A percentile compares a stretch with the other conserved stretches of the same genome.
Evolutionary conservation across 1,284 basidiomycete genomes (phyloP).

Genomic region (Rhodotorula sp.): DNA sequence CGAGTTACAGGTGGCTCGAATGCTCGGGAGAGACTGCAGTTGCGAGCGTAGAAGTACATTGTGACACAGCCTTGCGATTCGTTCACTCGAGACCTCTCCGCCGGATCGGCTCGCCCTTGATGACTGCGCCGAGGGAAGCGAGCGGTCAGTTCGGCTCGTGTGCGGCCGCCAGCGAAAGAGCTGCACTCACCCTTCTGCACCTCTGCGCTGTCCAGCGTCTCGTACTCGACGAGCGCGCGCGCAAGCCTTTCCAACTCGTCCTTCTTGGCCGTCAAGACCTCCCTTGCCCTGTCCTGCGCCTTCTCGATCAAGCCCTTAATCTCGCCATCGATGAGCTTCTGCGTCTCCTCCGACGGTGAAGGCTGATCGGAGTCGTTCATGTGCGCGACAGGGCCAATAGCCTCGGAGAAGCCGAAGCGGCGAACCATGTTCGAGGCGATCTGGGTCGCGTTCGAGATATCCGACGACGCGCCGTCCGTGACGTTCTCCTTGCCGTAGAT

Average conservation of each 20-base stretch:
- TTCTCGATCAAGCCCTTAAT: constrained; percentile 63
- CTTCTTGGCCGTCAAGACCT: constrained; percentile 67
- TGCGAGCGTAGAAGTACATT: no score
- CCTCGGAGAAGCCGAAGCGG: constrained; percentile 72
- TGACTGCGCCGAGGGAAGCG: constrained; percentile 12
- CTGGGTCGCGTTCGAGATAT: constrained; percentile 73
- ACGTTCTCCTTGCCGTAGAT: constrained; percentile 84
- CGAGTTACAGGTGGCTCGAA: no score
- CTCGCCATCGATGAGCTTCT: constrained; percentile 43
- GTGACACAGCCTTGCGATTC: no score
- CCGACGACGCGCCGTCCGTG: constrained; percentile 68
- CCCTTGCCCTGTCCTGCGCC: constrained; percentile 66
- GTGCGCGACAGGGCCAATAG: constrained; percentile 41
- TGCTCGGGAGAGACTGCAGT: no score
- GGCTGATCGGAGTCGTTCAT: constrained; percentile 30
- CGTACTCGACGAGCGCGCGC: constrained; percentile 82
- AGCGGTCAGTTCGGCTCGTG: accelerated
- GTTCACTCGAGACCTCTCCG: constrained; percentile 11
- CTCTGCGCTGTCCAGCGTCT: constrained; percentile 83
- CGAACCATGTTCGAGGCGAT: constrained; percentile 86
- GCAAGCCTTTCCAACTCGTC: constrained; percentile 84
- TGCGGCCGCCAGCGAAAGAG: not conserved
- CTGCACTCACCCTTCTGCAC: constrained; percentile 63
- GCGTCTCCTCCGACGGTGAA: constrained; percentile 38
- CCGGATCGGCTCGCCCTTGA: constrained; percentile 40